Conservation (phyloP, 495 filamentous ascomycete genomes). For the Penicillium verhagenii region DNA sequence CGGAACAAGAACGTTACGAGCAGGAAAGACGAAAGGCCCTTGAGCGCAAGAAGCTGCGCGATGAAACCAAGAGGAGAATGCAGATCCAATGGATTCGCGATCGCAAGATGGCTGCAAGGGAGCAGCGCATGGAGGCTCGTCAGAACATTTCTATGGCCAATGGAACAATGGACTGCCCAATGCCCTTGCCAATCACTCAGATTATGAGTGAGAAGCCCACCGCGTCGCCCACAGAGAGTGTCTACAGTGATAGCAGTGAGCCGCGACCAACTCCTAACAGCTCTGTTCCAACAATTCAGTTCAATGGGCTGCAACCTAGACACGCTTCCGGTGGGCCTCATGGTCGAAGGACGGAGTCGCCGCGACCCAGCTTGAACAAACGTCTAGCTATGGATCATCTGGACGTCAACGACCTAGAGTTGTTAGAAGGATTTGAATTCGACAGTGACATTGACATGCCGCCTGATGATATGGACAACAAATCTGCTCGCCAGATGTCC, state of each 20-base stretch:
- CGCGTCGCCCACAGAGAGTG: conserved; percentile 28
- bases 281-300: conserved; percentile 32
- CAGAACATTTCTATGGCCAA: conserved; percentile 11
- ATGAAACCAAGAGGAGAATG: conserved; percentile 41
- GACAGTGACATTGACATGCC: conserved; percentile 50
- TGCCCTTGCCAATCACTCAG: conserved; percentile 18
- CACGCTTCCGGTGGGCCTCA: conserved; percentile 11
- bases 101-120: conserved; percentile 48
- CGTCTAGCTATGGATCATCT: conserved; percentile 23
- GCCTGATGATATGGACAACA: conserved; percentile 26
- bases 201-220: conserved; percentile 26
- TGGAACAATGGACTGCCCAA: conserved; percentile 4
- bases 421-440: conserved; percentile 48
- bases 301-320: conserved; percentile 27
- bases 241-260: conserved; percentile 21
- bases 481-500: background rate
- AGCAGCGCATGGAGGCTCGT: conserved; percentile 31
- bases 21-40: conserved; percentile 45
- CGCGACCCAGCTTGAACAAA: conserved; percentile 30
- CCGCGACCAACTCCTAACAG: conserved; percentile 15
- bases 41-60: conserved; percentile 42
- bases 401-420: conserved; percentile 25
- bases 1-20: conserved; percentile 58
- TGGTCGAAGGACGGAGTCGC: conserved; percentile 18
- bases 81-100: conserved; percentile 54